Base-by-base conservation (phyloP, 2,329 filamentous ascomycete species). In the Sclerotiophoma versabilis region DNA sequence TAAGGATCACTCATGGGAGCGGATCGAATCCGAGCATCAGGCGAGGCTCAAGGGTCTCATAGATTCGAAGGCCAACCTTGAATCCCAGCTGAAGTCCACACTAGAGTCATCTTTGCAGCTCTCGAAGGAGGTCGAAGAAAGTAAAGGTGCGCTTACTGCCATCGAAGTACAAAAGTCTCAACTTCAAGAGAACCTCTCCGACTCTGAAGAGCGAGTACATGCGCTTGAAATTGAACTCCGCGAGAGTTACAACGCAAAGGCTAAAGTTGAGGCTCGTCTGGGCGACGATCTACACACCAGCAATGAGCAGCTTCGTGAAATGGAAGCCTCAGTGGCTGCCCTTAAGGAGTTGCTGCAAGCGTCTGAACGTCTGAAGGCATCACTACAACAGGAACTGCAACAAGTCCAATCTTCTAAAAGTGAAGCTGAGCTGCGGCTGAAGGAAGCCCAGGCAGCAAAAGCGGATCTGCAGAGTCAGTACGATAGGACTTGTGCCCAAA, bases 291-390 rank as follows among this genome's bases (percentile, higher is more conserved):
- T 58, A 3, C 50, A 43, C 19, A 52, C 58, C n/a, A 66, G 61
- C 39, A 58, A 51, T 9, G 59, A 56, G 23, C 58, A 69, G 11
- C 60, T 70, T n/a, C 59, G 47, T n/a, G 62, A 67, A 27, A 59
- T 71, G 7, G 61, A 67, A 41, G 29, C 60, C 4, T 60, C 69
- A 15, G 56, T 70, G 32, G 26, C 52, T 9, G 50, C 46, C 23
- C 60, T 69, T 2, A 60, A 56, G 17, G 54, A 56, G 11, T 48
- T 54, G 2, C 34, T 69, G 19, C 51, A 48, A 12, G 53, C 59
- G 1, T 65, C 65, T 7, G 57, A 67, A 36, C 56, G 54, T 22
- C 36, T 63, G 10, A 63, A 61, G 14, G 27, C 30, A 0, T 58
- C 59, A 1, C 44, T 67, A 17, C 56, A 62, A 8, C 15, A 56